These are phyloP conservation scores for Penicillium rolfsii DNA, from an alignment of 2,329 filamentous ascomycete species.

Conservation along the genomic window DNA sequence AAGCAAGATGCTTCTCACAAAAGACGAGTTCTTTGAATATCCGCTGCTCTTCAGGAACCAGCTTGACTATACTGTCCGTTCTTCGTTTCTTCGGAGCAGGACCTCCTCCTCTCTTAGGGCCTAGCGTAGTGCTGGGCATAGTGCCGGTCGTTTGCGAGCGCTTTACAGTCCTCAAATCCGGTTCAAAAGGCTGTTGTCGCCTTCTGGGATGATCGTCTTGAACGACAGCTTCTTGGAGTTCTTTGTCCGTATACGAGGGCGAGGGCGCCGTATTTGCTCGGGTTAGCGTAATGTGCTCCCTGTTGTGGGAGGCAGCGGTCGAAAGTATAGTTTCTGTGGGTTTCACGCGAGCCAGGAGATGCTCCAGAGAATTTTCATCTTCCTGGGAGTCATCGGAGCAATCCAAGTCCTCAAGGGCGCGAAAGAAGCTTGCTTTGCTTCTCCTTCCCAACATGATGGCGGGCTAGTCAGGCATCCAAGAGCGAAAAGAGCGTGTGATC, in stretches of 20 bases:
- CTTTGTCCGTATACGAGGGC: constrained; percentile 6
- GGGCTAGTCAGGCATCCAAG: constrained; percentile 20
- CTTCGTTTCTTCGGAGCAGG: constrained; percentile 32
- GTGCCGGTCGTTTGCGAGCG: constrained; percentile 19
- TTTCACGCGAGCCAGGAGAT: constrained; percentile 18
- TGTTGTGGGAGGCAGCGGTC: neutral
- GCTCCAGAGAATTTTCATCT: constrained; percentile 27
- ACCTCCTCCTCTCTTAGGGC: constrained; percentile 12
- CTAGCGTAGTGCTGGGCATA: constrained; percentile 14
- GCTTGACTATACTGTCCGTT: constrained; percentile 43
- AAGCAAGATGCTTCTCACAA: constrained; percentile 44
- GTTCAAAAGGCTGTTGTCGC: neutral
- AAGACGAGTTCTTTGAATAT: constrained; percentile 66
- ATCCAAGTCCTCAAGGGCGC: constrained; percentile 40
- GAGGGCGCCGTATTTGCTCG: constrained; percentile 19
- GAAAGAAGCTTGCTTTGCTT: constrained; percentile 43
- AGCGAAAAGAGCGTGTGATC: constrained; percentile 13
- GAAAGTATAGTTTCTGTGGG: constrained; percentile 5
- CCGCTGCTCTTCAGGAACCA: constrained; percentile 57
- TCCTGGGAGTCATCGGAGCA: constrained; percentile 32
- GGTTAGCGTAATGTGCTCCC: constrained; percentile 8
- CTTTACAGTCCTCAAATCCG: constrained; percentile 13
- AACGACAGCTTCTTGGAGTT: neutral
- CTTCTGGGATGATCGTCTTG: neutral
- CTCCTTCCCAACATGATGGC: constrained; percentile 24